Conservation (phyloP, 2,329 filamentous ascomycete species). For the Colletotrichum sp. region DNA sequence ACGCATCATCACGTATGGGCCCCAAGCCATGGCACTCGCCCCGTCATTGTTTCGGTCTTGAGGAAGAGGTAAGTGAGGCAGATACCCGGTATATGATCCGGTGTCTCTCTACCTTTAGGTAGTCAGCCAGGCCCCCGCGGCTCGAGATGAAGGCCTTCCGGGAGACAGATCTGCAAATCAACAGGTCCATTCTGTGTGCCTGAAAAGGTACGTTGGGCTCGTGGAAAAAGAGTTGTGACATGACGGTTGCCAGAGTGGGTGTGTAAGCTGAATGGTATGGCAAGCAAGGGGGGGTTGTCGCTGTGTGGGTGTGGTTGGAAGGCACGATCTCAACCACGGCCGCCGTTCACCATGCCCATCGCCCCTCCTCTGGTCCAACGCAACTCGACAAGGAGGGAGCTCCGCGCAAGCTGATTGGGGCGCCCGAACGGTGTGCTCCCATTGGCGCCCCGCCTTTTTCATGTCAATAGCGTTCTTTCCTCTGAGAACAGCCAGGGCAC, state of each 20-base stretch:
- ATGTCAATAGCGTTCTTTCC: slow-evolving; percentile 7
- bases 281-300: background rate
- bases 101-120: background rate
- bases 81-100: background rate
- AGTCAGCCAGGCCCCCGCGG: background rate
- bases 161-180: background rate
- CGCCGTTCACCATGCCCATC: background rate
- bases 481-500: background rate
- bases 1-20: background rate
- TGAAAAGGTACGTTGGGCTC: background rate
- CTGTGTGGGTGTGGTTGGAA: background rate
- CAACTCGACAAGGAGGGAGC: background rate
- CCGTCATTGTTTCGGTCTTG: background rate
- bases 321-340: background rate
- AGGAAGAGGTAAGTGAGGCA: background rate
- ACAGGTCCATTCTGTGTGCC: background rate
- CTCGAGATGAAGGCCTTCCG: background rate
- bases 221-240: background rate
- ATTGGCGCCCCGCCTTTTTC: background rate
- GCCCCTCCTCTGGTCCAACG: background rate
- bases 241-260: background rate
- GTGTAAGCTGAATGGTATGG: background rate
- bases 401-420: background rate
- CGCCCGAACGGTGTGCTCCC: background rate
- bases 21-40: background rate